These are phyloP conservation scores for Glycyrrhiza uralensis DNA, from an alignment of 306 rosid genomes.

Conservation along the genomic window DNA sequence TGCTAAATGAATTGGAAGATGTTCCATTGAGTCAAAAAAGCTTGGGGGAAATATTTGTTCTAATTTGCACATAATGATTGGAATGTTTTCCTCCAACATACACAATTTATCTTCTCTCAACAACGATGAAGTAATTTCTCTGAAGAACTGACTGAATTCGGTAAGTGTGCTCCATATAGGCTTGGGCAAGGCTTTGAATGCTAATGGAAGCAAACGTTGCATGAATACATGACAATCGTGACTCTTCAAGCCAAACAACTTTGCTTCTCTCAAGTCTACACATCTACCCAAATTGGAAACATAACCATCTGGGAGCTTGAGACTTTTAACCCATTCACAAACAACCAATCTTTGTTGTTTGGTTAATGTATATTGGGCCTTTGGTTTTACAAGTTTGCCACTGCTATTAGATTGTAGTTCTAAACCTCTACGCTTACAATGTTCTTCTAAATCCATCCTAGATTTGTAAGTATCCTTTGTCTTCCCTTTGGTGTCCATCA, in stretches of 20 bases:
- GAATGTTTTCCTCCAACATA: neutral
- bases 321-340: too few species aligned
- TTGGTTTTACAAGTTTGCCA: neutral
- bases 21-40: neutral
- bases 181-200: neutral
- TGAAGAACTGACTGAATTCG: neutral
- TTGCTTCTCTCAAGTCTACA: too few species aligned
- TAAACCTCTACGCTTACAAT: neutral
- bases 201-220: neutral
- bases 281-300: too few species aligned
- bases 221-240: neutral
- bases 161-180: neutral
- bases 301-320: too few species aligned
- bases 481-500: neutral
- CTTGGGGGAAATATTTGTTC: neutral
- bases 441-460: neutral
- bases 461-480: neutral
- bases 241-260: too few species aligned
- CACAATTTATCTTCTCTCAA: neutral
- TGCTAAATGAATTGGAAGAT: neutral
- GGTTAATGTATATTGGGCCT: neutral
- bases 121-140: neutral
- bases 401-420: neutral
- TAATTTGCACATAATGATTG: neutral
- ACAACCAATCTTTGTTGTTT: too few species aligned